Evolutionary conservation across 805 yeast species (phyloP).

Genomic region (Pichia paraexigua): DNA sequence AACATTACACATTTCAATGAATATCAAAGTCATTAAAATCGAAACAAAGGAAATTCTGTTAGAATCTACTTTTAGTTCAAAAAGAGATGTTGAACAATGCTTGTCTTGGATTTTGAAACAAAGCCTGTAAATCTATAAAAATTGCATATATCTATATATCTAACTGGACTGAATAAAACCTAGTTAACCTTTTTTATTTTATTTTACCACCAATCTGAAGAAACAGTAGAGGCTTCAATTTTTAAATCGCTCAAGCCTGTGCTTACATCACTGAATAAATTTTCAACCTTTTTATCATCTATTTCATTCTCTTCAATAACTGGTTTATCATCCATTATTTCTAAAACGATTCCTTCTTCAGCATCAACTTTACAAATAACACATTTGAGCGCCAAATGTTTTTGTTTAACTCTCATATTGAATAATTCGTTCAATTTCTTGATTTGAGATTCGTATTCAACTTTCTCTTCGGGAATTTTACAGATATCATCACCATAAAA

Average conservation of each 20-base stretch:
- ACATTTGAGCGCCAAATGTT: conserved; percentile 44
- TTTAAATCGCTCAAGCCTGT: conserved; percentile 1
- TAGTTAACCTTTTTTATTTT: background rate
- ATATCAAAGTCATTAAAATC: conserved; percentile 9
- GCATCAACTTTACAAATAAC: conserved; percentile 36
- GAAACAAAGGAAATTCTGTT: conserved; percentile 32
- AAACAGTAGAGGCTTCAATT: conserved; percentile 3
- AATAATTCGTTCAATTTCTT: conserved; percentile 32
- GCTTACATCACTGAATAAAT: background rate
- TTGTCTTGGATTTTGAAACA: conserved; percentile 35
- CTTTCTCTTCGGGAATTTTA: conserved; percentile 13
- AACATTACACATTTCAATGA: conserved; percentile 11
- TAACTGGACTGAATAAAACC: background rate
- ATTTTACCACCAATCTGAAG: conserved; percentile 6
- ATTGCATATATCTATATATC: background rate
- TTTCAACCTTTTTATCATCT: background rate
- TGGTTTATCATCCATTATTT: conserved; percentile 9
- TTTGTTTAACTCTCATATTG: conserved; percentile 27
- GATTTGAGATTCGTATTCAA: conserved; percentile 37
- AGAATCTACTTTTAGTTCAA: conserved; percentile 41
- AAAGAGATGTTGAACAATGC: conserved; percentile 47
- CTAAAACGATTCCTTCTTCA: conserved; percentile 28
- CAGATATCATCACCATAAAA: conserved; percentile 9
- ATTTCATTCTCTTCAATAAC: background rate
- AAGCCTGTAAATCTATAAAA: background rate